phyloP scores from a whole-genome alignment of 2,329 filamentous ascomycete genomes.

The Claviceps sorghi region DNA sequence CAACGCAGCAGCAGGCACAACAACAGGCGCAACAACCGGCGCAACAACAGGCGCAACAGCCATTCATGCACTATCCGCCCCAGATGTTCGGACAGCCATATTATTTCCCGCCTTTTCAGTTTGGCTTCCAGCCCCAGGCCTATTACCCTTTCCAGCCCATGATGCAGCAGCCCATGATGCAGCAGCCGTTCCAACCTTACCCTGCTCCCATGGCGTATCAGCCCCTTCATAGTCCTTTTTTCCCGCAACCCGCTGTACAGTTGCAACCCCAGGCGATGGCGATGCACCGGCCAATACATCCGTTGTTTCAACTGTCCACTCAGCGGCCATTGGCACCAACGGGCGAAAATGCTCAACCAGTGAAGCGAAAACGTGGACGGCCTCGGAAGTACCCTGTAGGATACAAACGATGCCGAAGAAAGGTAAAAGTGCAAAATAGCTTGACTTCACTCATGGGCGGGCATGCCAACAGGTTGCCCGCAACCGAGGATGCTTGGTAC shows the following conservation, averaged over 20 bases:
- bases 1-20: neutral
- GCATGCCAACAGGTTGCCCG: conserved; percentile 5
- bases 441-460: conserved; percentile 5
- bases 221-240: conserved; percentile 1
- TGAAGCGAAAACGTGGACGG: conserved; percentile 12
- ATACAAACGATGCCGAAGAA: conserved; percentile 4
- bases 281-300: conserved; percentile 1
- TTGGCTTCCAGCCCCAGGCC: conserved; percentile 2
- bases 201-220: conserved; percentile 2
- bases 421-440: conserved; percentile 4
- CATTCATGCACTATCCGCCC: neutral
- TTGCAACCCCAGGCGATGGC: neutral
- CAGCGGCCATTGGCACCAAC: neutral
- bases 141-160: conserved; percentile 4
- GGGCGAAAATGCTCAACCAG: neutral
- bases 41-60: neutral
- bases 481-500: conserved; percentile 8
- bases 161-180: conserved; percentile 4
- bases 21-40: neutral
- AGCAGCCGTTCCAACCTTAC: conserved; percentile 4
- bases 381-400: conserved; percentile 8
- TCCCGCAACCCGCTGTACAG: conserved; percentile 1
- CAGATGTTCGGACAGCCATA: conserved; percentile 3
- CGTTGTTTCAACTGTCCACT: neutral
- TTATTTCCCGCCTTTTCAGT: conserved; percentile 1